Evolutionary conservation across 805 yeast genomes (phyloP).

Genomic region (Saccharomycopsis sp.): DNA sequence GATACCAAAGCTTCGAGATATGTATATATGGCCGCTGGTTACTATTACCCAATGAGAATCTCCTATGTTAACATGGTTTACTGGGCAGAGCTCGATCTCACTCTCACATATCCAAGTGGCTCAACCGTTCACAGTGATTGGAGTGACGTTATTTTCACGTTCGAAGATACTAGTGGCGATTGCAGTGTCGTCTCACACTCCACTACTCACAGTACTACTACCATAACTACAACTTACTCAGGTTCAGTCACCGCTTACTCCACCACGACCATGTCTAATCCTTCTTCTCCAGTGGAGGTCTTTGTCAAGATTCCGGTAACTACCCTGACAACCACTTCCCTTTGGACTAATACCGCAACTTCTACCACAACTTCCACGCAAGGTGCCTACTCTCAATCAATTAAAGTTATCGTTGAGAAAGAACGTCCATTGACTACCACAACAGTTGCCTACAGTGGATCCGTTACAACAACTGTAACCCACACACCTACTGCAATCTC

Average conservation of each 20-base stretch:
- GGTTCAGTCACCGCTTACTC: not conserved
- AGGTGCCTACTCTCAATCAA: not conserved
- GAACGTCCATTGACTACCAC: conserved; percentile 1
- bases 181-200: not conserved
- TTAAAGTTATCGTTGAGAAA: not conserved
- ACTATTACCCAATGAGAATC: conserved; percentile 29
- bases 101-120: conserved; percentile 24
- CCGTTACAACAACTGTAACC: not conserved
- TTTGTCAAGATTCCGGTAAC: conserved; percentile 8
- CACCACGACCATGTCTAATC: not conserved
- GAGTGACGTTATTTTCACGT: not conserved
- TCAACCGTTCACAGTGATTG: conserved; percentile 5
- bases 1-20: conserved; percentile 18
- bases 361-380: conserved; percentile 2
- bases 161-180: not conserved
- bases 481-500: not conserved
- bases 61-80: conserved; percentile 24
- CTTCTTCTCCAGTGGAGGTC: conserved; percentile 1
- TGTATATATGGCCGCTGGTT: conserved; percentile 23
- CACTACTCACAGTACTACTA: conserved; percentile 3
- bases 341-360: conserved; percentile 6
- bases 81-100: conserved; percentile 21
- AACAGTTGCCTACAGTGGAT: not conserved
- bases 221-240: not conserved
- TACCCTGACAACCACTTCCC: conserved; percentile 3